Percentiles rank a stretch among this genome's conserved stretches.
Conservation (phyloP, 2,329 filamentous ascomycete species). For the Hypoxylon sp. region DNA sequence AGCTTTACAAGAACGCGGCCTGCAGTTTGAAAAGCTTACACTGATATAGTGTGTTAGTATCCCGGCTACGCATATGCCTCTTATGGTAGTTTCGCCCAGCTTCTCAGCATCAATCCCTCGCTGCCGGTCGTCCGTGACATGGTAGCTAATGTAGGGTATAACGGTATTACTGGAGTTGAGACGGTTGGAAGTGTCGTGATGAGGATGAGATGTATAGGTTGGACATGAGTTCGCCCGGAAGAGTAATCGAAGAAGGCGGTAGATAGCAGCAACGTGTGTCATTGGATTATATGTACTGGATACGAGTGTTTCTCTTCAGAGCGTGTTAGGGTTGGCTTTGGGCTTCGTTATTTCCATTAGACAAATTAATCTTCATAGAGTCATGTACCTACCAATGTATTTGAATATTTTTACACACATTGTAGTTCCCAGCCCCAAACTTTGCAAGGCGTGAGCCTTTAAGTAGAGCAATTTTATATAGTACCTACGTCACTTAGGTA, state of each 20-base stretch:
- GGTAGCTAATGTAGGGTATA: not conserved
- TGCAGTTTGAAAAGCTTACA: not conserved
- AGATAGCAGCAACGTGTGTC: not conserved
- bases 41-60: not conserved
- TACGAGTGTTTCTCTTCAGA: too few species aligned
- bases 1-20: not conserved
- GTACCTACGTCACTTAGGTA: too few species aligned
- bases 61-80: not conserved
- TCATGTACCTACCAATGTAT: too few species aligned
- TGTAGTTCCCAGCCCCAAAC: not conserved
- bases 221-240: not conserved
- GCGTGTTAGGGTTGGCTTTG: too few species aligned
- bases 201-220: not conserved
- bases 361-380: too few species aligned
- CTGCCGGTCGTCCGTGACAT: not conserved
- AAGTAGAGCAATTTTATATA: constrained; percentile 2
- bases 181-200: too few species aligned
- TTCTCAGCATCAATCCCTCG: not conserved
- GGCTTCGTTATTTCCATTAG: too few species aligned
- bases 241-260: not conserved
- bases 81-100: not conserved
- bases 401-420: not conserved
- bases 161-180: too few species aligned
- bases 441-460: not conserved
- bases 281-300: too few species aligned